Evolutionary conservation across 768 basidiomycete genomes (phyloP), one percentile per base, ranked within the genome.

Genomic region (Cyathus striatus): DNA sequence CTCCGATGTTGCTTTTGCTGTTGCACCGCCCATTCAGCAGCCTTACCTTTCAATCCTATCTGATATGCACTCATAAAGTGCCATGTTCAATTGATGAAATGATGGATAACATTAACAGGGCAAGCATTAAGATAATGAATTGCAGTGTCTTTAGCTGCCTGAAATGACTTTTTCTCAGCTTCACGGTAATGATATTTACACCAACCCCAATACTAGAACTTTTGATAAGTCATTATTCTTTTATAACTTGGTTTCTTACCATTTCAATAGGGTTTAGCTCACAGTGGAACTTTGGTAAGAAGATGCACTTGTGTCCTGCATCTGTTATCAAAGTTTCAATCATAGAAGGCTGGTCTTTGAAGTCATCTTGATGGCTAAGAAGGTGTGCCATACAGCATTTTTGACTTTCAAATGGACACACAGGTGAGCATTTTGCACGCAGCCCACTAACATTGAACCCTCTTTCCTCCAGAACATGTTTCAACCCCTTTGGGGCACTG

Each of bases 341-440:
- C 49, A 55, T 44, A 17, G 64, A 66, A 12, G 30, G 20, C 44
- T 68, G 62, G 41, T 65, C 56, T 12, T n/a, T 23, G 46, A 68
- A 70, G 42, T 70, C 64, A 34, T 64, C 60, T 45, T 71, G 65
- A 38, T 61, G 43, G 39, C 53, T 58, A 18, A 70, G 55, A 16
- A 69, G 48, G 5, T 51, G 46, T 5, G 55, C 55, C 58, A 65
- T 63, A 45, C 66, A 69, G 40, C 58, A 57, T 36, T 47, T 26
- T 16, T 17, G 18, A 20, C 23, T 45, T 12, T 45, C 38, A n/a
- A 5, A 27, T 3, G 42, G 43, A 25, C 48, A 49, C 1, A 44
- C 40, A 3, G 43, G 40, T 6, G 17, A 37, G 39, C 48, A 49
- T 20, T 49, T 49, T 4, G 42, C 44, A 30, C 10, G 27, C 1